Conservation (phyloP, 257 asterid species). For the Datura wrightii region DNA sequence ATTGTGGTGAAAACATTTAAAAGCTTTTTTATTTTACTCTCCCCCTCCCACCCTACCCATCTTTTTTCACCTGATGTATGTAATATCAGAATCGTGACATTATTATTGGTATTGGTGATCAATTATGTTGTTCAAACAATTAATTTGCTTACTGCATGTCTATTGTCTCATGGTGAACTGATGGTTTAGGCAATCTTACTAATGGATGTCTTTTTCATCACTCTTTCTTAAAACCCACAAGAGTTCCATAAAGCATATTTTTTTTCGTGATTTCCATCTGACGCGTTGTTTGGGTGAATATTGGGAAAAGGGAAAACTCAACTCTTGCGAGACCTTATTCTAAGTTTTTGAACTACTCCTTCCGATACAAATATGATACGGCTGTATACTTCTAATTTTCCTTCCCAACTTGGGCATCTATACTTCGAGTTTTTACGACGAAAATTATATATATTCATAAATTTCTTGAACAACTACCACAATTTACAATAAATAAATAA, state of each 20-base stretch:
- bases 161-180: not conserved
- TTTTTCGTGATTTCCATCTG: too few relatives aligned
- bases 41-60: not conserved
- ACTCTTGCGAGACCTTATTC: not conserved
- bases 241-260: too few relatives aligned
- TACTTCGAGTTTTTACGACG: not conserved
- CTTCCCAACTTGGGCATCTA: not conserved
- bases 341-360: too few relatives aligned
- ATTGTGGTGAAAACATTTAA: not conserved
- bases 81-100: conserved; percentile 20
- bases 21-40: conserved; percentile 10
- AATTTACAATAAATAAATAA: too few relatives aligned
- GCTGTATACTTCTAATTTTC: not conserved
- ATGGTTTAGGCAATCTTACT: not conserved
- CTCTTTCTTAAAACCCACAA: too few relatives aligned
- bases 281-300: not conserved
- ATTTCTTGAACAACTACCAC: not conserved
- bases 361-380: not conserved
- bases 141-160: conserved; percentile 9
- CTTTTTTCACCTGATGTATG: conserved; percentile 17
- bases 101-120: not conserved
- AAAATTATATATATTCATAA: not conserved
- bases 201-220: too few relatives aligned
- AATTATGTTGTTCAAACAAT: not conserved
- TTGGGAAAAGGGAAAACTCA: too few relatives aligned